phyloP scores from a whole-genome alignment of 495 filamentous ascomycete species.

The Neurospora terricola region DNA sequence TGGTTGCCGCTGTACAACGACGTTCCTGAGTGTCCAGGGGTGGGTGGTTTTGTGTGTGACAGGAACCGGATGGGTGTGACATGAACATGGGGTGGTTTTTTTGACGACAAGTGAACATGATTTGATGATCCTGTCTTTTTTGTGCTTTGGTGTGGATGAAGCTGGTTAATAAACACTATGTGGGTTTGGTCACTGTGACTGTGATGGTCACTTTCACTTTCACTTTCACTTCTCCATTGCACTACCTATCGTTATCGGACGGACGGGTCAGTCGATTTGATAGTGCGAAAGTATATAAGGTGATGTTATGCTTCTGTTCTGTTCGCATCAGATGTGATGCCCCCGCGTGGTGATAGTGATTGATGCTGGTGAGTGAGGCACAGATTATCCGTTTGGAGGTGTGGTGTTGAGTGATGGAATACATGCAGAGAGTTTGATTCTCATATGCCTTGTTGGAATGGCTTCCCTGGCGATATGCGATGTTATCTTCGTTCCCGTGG shows the following conservation, averaged over 20 bases:
- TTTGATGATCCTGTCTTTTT: not conserved
- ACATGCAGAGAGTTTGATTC: not conserved
- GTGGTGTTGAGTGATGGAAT: not conserved
- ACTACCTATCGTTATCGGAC: not conserved
- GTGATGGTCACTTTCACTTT: not conserved
- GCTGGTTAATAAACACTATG: not conserved
- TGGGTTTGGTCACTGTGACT: not conserved
- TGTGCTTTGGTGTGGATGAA: not conserved
- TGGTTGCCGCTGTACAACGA: not conserved
- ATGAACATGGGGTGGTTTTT: not conserved
- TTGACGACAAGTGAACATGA: not conserved
- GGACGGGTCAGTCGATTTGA: not conserved
- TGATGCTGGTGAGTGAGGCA: not conserved
- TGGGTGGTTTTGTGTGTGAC: not conserved
- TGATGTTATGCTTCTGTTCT: not conserved
- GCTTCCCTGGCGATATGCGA: not conserved
- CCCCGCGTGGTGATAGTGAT: not conserved
- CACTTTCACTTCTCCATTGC: not conserved
- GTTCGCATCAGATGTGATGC: not conserved
- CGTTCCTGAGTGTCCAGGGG: too few relatives aligned
- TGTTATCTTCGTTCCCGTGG: not conserved
- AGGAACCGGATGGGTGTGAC: not conserved
- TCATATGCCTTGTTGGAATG: not conserved
- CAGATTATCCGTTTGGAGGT: not conserved
- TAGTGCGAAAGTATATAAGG: not conserved